phyloP scores from a whole-genome alignment of 148 eudicot species.

The Nyssa sinensis region DNA sequence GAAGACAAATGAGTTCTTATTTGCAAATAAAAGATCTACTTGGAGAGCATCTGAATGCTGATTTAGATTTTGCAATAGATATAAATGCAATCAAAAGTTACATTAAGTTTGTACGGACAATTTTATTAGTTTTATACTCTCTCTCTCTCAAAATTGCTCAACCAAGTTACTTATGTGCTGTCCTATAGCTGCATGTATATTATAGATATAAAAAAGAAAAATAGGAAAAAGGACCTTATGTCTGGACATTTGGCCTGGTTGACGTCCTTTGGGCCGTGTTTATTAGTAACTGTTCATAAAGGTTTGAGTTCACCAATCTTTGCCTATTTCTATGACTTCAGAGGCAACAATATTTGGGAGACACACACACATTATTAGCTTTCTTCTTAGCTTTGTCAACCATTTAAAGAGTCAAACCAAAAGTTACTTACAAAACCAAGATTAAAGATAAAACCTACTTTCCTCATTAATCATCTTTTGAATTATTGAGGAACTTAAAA shows the following conservation, averaged over 20 bases:
- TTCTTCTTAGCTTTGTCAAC: background rate
- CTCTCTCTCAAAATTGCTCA: background rate
- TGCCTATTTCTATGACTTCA: background rate
- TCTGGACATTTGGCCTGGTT: no score
- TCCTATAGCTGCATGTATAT: no score
- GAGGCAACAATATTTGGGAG: background rate
- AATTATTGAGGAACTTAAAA: no score
- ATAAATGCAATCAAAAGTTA: background rate
- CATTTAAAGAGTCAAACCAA: background rate
- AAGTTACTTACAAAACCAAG: background rate
- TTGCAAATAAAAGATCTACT: no score
- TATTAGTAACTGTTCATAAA: background rate
- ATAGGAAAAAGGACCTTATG: background rate
- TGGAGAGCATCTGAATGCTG: background rate
- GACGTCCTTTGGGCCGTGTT: no score
- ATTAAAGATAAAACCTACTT: conserved; percentile 2
- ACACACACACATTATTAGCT: no score
- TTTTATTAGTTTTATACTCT: no score
- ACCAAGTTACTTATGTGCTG: background rate
- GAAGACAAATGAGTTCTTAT: no score
- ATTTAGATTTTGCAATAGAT: background rate
- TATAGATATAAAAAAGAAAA: background rate
- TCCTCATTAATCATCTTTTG: background rate
- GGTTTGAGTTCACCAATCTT: conserved; percentile 1
- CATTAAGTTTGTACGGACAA: background rate